phyloP scores from a whole-genome alignment of 768 basidiomycete species.

The Lyophyllum semitale region DNA sequence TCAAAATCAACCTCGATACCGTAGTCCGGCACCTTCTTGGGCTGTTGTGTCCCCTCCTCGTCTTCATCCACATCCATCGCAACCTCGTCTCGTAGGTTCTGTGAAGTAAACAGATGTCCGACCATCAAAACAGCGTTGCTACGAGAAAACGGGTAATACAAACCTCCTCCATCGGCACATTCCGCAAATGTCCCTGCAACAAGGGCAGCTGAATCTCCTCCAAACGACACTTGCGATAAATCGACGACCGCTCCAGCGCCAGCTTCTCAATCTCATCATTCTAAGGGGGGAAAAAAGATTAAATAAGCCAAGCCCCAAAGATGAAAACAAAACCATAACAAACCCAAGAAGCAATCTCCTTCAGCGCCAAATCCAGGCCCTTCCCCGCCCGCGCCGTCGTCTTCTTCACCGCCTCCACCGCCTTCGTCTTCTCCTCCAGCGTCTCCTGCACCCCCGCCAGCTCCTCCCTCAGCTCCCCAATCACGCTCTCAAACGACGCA shows the following conservation, averaged over 20 bases:
- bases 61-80: constrained; percentile 94
- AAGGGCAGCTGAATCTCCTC: constrained; percentile 91
- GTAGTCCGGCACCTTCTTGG: constrained; percentile 74
- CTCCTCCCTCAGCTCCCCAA: constrained; percentile 60
- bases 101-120: background rate
- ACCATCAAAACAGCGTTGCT: background rate
- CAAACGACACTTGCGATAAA: constrained; percentile 90
- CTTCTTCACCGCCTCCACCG: constrained; percentile 76
- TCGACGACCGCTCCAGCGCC: constrained; percentile 78
- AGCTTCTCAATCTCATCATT: constrained; percentile 88
- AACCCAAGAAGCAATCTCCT: constrained; percentile 85
- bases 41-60: constrained; percentile 76
- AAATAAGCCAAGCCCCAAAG: background rate
- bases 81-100: constrained; percentile 83
- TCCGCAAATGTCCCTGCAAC: constrained; percentile 69
- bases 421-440: constrained; percentile 73
- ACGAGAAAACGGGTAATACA: constrained; percentile 8
- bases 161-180: constrained; percentile 96
- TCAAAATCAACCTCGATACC: constrained; percentile 91
- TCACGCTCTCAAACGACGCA: constrained; percentile 51
- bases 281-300: too few species aligned
- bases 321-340: constrained; percentile 39
- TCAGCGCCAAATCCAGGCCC: constrained; percentile 81
- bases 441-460: constrained; percentile 60
- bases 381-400: constrained; percentile 69